Base-by-base conservation (phyloP, 2,329 filamentous ascomycete genomes). In the Tolypocladium cylindrosporum region DNA sequence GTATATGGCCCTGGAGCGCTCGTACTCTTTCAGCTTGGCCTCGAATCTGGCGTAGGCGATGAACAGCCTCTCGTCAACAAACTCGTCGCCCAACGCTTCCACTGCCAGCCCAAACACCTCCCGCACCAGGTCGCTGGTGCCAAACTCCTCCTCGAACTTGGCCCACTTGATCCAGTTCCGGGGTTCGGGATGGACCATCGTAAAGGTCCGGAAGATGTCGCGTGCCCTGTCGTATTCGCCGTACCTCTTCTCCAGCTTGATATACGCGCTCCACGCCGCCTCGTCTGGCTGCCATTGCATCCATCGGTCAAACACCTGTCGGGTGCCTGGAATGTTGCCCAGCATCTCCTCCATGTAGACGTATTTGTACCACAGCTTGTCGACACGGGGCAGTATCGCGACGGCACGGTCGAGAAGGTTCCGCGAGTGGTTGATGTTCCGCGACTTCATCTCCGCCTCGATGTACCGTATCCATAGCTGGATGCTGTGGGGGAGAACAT, bases 291-390 rank as follows among this genome's bases (percentile, higher is more conserved):
- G 91, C 94, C 94, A 99, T 61, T 89, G 87, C 88, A 99, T 93
- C 94, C 94, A 99, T 52, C 94, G 82, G 75, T 99, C 94, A 70
- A 97, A 99, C 0, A 97, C 90, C 66, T 96, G 90, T 59, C 94
- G 81, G 3, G 91, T 95, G 41, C 93, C 94, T 3, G 92, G 86
- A 54, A 99, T 87, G 67, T 99, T 97, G 8, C 91, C 91, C 57
- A 99, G 81, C 75, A 93, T 97, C 80, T 99, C 94, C 77, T 97
- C 93, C 88, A 96, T 95, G 72, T 96, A 96, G 34, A 96, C 91
- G 78, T 97, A 99, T 72, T 97, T 97, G 79, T 96, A 99, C 94
- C 94, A 99, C 40, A 99, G 77, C 79, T 97, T 97, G 71, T 97
- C 91, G 45, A 97, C 84, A 58, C 94, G 81, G 6, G 94, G 94